These are phyloP conservation scores for Cercospora sp. DNA, from an alignment of 2,329 filamentous ascomycete species.

Conservation along the genomic window DNA sequence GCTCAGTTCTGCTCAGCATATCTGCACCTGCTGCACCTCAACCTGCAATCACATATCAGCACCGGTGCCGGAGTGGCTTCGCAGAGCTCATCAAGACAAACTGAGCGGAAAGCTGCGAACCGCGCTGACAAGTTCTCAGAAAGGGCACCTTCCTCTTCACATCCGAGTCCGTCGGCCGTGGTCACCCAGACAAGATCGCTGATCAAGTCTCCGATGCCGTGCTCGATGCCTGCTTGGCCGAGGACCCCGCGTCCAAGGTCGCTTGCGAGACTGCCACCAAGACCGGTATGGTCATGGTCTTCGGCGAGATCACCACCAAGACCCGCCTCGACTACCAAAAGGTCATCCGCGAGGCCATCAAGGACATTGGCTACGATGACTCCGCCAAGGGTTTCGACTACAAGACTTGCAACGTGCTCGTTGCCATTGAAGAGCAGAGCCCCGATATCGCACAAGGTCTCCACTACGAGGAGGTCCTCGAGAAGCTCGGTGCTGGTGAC, in stretches of 20 bases:
- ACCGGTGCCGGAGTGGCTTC: background rate
- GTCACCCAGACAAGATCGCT: slow-evolving; percentile 42
- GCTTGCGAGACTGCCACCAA: slow-evolving; percentile 99
- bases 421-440: slow-evolving; percentile 99
- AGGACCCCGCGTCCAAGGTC: slow-evolving; percentile 96
- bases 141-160: slow-evolving; percentile 45
- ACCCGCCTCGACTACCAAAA: slow-evolving; percentile 96
- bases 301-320: slow-evolving; percentile 98
- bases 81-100: background rate
- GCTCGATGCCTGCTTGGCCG: slow-evolving; percentile 92
- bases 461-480: slow-evolving; percentile 94
- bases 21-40: background rate
- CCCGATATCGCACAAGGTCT: slow-evolving; percentile 99
- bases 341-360: slow-evolving; percentile 89
- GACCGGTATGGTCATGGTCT: slow-evolving; percentile 99
- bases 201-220: slow-evolving; percentile 98
- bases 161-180: slow-evolving; percentile 52
- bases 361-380: slow-evolving; percentile 98
- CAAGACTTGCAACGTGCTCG: slow-evolving; percentile 98
- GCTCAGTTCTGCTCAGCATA: background rate
- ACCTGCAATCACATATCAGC: background rate
- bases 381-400: slow-evolving; percentile 99
- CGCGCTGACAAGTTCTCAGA: slow-evolving; percentile 8
- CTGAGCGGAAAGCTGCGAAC: background rate
- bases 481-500: slow-evolving; percentile 97